phyloP scores from a whole-genome alignment of 129 eudicot species.

The Escallonia rubra region DNA sequence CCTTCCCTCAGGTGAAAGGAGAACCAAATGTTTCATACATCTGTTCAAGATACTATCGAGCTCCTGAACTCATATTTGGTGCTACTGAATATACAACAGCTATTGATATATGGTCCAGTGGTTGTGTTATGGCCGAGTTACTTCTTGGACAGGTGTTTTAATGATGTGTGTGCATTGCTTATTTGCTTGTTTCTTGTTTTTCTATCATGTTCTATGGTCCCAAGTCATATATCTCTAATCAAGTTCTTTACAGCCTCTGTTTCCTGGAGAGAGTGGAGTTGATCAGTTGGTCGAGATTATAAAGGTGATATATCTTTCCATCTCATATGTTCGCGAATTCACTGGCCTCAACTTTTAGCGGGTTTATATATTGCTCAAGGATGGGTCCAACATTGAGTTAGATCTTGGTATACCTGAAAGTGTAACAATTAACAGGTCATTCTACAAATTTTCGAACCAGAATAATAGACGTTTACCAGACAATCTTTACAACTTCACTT shows the following conservation, averaged over 20 bases:
- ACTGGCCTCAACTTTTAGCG: background rate
- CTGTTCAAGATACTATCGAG: conserved; percentile 97
- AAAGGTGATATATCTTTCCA: conserved; percentile 45
- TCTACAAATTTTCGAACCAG: background rate
- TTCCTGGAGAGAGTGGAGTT: conserved; percentile 99
- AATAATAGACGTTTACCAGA: background rate
- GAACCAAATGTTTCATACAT: conserved; percentile 99
- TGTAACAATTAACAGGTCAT: background rate
- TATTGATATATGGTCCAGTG: conserved; percentile 98
- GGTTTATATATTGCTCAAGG: background rate
- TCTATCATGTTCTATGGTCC: background rate
- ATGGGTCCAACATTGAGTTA: background rate
- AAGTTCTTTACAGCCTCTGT: conserved; percentile 69
- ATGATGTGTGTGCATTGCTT: background rate
- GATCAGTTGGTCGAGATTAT: conserved; percentile 99
- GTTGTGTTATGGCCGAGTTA: conserved; percentile 99
- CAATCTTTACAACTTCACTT: background rate
- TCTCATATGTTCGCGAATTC: background rate
- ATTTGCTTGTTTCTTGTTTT: background rate
- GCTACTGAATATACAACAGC: conserved; percentile 99
- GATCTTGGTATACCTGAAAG: background rate
- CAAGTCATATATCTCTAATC: conserved; percentile 6
- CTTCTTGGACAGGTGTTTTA: conserved; percentile 89
- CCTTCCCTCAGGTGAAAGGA: conserved; percentile 66
- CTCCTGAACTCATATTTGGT: conserved; percentile 98